These are phyloP conservation scores for Crithidia thermophila DNA, from an alignment of 208 protist species.

Conservation along the genomic window DNA sequence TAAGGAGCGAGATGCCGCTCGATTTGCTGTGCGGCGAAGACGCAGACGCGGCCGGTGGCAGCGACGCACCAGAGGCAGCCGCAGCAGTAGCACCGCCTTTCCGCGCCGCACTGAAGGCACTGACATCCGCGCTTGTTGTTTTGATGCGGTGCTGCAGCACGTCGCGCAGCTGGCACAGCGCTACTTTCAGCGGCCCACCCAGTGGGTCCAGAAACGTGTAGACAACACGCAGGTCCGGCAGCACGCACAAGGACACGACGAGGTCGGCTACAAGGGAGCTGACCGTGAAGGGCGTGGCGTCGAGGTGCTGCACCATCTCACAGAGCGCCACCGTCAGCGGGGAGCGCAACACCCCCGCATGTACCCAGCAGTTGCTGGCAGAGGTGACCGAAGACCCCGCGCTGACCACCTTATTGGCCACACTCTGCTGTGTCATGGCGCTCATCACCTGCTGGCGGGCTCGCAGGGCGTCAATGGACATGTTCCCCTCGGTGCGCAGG, in stretches of 20 bases:
- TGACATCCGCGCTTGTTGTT: slow-evolving; percentile 30
- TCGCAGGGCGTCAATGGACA: slow-evolving; percentile 33
- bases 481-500: slow-evolving; percentile 60
- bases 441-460: slow-evolving; percentile 27
- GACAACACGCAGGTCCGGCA: slow-evolving; percentile 70
- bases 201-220: slow-evolving; percentile 71
- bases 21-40: not conserved
- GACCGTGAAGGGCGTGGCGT: slow-evolving; percentile 45
- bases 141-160: slow-evolving; percentile 19
- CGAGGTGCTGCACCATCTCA: slow-evolving; percentile 41
- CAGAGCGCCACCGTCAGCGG: slow-evolving; percentile 44
- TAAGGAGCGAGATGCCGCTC: slow-evolving; percentile 12
- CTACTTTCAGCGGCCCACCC: slow-evolving; percentile 44
- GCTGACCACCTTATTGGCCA: too few species aligned
- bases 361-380: slow-evolving; percentile 61
- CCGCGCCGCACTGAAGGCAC: slow-evolving; percentile 41
- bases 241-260: slow-evolving; percentile 47
- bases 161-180: slow-evolving; percentile 43
- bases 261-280: slow-evolving; percentile 51
- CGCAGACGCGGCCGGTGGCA: not conserved
- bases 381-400: too few species aligned
- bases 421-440: slow-evolving; percentile 9
- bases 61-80: not conserved
- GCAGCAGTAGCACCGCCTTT: slow-evolving; percentile 23
- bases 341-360: slow-evolving; percentile 44